Conservation (phyloP, 441 rosid species). For the Rhodomyrtus psidioides region DNA sequence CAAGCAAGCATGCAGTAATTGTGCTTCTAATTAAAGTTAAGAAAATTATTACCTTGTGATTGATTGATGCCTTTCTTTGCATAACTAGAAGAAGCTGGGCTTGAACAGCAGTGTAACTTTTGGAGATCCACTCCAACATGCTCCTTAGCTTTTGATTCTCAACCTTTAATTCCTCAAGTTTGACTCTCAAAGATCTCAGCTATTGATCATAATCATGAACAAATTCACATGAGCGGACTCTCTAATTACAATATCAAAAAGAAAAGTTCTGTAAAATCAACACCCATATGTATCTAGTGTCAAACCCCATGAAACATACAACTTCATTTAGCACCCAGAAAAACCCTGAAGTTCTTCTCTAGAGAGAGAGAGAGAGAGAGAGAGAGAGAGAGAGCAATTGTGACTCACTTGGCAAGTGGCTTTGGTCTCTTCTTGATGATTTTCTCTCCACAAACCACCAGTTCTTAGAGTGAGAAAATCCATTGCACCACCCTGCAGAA, state of each 20-base stretch:
- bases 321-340: neutral
- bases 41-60: neutral
- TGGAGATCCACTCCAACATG: slow-evolving; percentile 5
- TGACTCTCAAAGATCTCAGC: neutral
- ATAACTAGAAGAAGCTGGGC: slow-evolving; percentile 1
- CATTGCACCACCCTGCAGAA: neutral
- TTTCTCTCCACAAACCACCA: neutral
- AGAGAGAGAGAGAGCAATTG: neutral
- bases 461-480: neutral
- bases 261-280: neutral
- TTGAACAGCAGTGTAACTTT: neutral
- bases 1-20: neutral
- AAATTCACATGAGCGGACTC: neutral
- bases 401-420: neutral
- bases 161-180: neutral
- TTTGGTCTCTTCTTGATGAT: neutral
- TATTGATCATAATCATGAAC: neutral
- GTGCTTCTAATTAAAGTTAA: neutral
- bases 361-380: neutral
- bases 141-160: slow-evolving; percentile 9
- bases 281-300: neutral
- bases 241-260: neutral
- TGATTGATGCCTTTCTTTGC: neutral
- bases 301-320: neutral
- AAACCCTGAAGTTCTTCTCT: neutral